Evolutionary conservation across 2,329 filamentous ascomycete genomes (phyloP).

Genomic region (Elsinoe batatas): DNA sequence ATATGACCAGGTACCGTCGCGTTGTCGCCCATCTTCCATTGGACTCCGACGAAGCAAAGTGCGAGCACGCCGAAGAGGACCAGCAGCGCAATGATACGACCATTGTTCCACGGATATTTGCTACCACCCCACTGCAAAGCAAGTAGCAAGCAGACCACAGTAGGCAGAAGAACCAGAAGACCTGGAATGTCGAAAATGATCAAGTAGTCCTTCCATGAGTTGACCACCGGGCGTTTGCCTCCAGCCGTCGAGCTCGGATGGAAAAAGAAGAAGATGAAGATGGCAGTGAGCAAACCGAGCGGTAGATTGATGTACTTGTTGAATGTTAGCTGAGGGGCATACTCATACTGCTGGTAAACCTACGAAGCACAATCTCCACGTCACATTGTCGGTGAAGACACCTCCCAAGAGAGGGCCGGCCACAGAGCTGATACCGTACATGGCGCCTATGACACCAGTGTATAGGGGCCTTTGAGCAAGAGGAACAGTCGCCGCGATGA

Average conservation of each 20-base stretch:
- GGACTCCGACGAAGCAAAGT: conserved; percentile 32
- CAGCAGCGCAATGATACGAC: conserved; percentile 38
- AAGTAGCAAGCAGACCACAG: conserved; percentile 39
- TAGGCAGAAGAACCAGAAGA: conserved; percentile 38
- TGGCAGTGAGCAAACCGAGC: conserved; percentile 35
- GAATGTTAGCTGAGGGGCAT: too few species aligned
- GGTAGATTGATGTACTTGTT: conserved; percentile 43
- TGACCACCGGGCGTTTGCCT: conserved; percentile 25
- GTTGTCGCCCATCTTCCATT: conserved; percentile 32
- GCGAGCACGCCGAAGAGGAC: conserved; percentile 35
- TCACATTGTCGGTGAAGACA: conserved; percentile 31
- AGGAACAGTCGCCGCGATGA: conserved; percentile 38
- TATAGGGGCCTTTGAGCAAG: conserved; percentile 39
- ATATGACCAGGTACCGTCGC: conserved; percentile 40
- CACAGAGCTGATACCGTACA: conserved; percentile 41
- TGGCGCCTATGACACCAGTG: conserved; percentile 41
- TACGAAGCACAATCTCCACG: conserved; percentile 40
- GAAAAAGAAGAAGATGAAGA: conserved; percentile 29
- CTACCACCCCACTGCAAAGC: conserved; percentile 43
- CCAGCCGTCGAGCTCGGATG: conserved; percentile 18
- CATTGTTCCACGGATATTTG: conserved; percentile 37
- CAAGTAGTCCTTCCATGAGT: conserved; percentile 28
- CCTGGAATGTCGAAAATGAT: conserved; percentile 39
- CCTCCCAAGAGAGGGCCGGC: conserved; percentile 39
- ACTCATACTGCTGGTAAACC: background rate